phyloP scores from a whole-genome alignment of 2,329 filamentous ascomycete species.

The Talaromyces sp. region DNA sequence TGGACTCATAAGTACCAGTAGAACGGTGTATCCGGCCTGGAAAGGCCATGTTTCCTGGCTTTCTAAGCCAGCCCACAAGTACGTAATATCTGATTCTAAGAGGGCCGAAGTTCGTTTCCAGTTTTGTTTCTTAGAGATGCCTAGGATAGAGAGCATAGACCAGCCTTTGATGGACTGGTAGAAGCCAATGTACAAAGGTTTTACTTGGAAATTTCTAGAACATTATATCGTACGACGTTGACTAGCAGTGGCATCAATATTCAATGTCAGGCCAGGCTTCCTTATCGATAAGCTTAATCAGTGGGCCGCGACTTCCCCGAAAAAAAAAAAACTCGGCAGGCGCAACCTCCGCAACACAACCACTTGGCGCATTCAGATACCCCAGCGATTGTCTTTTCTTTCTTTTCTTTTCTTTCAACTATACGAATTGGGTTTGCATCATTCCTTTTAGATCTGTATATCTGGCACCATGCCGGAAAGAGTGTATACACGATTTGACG shows the following conservation, averaged over 20 bases:
- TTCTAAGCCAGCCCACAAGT: no score
- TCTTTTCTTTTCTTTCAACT: neutral
- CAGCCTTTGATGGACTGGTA: neutral
- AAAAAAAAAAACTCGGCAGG: neutral
- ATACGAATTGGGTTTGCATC: neutral
- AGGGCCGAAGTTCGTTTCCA: no score
- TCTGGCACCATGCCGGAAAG: constrained; percentile 35
- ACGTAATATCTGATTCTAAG: no score
- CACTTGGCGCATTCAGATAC: neutral
- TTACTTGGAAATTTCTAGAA: neutral
- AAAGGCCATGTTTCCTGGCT: no score
- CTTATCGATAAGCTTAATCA: constrained; percentile 13
- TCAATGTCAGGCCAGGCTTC: neutral
- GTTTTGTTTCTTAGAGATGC: neutral
- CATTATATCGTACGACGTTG: neutral
- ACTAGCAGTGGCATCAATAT: neutral
- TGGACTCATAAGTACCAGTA: no score
- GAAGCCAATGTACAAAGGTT: neutral
- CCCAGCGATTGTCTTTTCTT: neutral
- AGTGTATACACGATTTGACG: constrained; percentile 34
- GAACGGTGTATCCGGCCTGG: no score
- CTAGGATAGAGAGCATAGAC: neutral
- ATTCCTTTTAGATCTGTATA: no score
- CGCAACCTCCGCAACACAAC: neutral
- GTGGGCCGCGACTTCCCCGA: neutral